Conservation (phyloP, 139 green algal species). For the Micromonas commoda region DNA sequence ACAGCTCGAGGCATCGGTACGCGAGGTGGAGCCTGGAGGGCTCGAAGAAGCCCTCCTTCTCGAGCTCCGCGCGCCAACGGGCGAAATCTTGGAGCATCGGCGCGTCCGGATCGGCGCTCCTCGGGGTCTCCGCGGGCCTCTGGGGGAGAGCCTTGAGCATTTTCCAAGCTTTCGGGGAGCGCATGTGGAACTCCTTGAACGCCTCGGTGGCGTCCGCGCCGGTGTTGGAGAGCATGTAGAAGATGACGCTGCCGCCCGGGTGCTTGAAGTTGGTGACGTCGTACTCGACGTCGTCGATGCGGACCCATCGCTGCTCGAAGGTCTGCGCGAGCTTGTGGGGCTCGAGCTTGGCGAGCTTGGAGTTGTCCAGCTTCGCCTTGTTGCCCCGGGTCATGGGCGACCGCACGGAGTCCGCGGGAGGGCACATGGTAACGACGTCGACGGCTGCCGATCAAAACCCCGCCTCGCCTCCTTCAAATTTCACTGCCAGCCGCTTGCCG, state of each 20-base stretch:
- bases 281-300: conserved; percentile 29
- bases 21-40: conserved; percentile 23
- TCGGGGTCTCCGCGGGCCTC: neutral
- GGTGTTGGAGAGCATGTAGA: conserved; percentile 27
- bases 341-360: neutral
- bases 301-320: conserved; percentile 17
- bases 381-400: neutral
- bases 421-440: neutral
- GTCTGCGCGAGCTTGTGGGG: conserved; percentile 2
- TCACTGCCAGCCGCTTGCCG: too few species aligned
- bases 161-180: conserved; percentile 24
- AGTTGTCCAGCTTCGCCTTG: neutral
- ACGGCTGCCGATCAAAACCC: too few species aligned
- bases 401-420: neutral
- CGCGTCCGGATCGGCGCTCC: neutral
- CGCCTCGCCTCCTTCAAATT: too few species aligned
- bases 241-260: conserved; percentile 33
- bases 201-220: conserved; percentile 33
- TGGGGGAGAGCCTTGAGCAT: conserved; percentile 20
- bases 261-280: conserved; percentile 35
- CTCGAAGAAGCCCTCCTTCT: conserved; percentile 34
- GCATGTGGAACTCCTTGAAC: conserved; percentile 35
- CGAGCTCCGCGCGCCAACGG: conserved; percentile 15
- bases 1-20: conserved; percentile 27
- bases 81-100: conserved; percentile 27